A percentile compares a stretch with the other conserved stretches of the same genome.
phyloP scores from a whole-genome alignment of 1,284 basidiomycete species.

The Gymnopus androsaceus region DNA sequence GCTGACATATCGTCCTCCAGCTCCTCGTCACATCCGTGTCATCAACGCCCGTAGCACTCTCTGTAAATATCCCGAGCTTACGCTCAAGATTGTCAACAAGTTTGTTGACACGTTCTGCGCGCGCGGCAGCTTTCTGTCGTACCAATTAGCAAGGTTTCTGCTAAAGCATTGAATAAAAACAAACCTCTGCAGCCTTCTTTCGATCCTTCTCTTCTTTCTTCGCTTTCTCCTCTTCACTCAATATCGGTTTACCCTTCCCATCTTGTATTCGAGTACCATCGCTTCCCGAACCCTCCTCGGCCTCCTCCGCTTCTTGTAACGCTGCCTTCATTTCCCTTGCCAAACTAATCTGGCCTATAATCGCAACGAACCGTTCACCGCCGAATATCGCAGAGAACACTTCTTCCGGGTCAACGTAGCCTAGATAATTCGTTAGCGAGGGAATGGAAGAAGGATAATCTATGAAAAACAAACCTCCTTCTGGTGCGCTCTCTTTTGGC shows the following conservation, averaged over 20 bases:
- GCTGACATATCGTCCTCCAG: slow-evolving; percentile 75
- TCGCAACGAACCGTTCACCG: slow-evolving; percentile 80
- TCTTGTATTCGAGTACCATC: slow-evolving; percentile 49
- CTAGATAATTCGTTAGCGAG: too few species aligned
- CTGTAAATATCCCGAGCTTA: slow-evolving; percentile 91
- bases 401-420: slow-evolving; percentile 72
- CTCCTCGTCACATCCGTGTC: slow-evolving; percentile 70
- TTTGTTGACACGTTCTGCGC: slow-evolving; percentile 80
- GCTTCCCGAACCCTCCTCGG: slow-evolving; percentile 49
- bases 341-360: slow-evolving; percentile 82
- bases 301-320: slow-evolving; percentile 88
- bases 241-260: slow-evolving; percentile 67
- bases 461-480: slow-evolving; percentile 79
- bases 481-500: slow-evolving; percentile 75
- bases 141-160: slow-evolving; percentile 9
- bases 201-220: slow-evolving; percentile 77
- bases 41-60: slow-evolving; percentile 79
- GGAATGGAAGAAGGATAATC: too few species aligned
- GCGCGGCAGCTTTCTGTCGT: slow-evolving; percentile 73
- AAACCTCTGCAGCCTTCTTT: slow-evolving; percentile 69
- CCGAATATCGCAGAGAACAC: slow-evolving; percentile 95
- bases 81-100: slow-evolving; percentile 84
- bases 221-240: slow-evolving; percentile 84
- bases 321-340: slow-evolving; percentile 98
- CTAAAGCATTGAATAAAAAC: slow-evolving; percentile 19